Conservation (phyloP, 2,329 filamentous ascomycete species). For the Calonectria henricotiae region DNA sequence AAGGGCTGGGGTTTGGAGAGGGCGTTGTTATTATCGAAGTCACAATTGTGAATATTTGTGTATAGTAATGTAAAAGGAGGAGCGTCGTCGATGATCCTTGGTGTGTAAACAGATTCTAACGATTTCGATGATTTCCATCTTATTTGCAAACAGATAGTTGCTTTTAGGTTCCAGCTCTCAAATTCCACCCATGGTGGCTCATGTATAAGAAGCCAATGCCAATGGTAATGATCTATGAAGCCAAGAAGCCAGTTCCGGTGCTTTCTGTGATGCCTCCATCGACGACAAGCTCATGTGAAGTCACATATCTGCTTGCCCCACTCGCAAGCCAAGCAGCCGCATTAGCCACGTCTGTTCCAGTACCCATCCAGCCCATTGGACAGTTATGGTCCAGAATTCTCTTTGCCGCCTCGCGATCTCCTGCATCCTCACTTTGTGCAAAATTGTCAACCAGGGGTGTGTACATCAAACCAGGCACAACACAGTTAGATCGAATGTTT, state of each 20-base stretch:
- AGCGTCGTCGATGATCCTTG: neutral
- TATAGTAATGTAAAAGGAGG: too few species aligned
- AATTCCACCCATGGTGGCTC: too few species aligned
- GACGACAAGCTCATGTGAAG: slow-evolving; percentile 11
- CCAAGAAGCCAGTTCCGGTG: neutral
- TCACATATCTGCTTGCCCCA: slow-evolving; percentile 20
- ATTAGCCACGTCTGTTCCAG: slow-evolving; percentile 4
- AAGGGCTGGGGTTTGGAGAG: too few species aligned
- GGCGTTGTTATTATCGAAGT: too few species aligned
- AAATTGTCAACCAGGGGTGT: slow-evolving; percentile 6
- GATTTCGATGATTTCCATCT: neutral
- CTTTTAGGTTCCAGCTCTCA: neutral
- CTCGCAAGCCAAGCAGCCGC: neutral
- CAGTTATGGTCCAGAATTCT: slow-evolving; percentile 14
- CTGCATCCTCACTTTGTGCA: neutral
- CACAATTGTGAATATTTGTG: too few species aligned
- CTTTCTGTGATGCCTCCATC: slow-evolving; percentile 14
- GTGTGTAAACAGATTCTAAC: neutral
- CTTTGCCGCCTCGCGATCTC: slow-evolving; percentile 13
- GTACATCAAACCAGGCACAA: slow-evolving; percentile 12
- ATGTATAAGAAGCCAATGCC: too few species aligned
- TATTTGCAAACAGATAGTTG: neutral
- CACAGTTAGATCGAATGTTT: slow-evolving; percentile 11
- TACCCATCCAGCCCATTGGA: slow-evolving; percentile 17
- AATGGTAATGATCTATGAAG: neutral